These are phyloP conservation scores for Hanseniaspora sp. DNA, from an alignment of 1,139 yeast genomes.

Conservation along the genomic window DNA sequence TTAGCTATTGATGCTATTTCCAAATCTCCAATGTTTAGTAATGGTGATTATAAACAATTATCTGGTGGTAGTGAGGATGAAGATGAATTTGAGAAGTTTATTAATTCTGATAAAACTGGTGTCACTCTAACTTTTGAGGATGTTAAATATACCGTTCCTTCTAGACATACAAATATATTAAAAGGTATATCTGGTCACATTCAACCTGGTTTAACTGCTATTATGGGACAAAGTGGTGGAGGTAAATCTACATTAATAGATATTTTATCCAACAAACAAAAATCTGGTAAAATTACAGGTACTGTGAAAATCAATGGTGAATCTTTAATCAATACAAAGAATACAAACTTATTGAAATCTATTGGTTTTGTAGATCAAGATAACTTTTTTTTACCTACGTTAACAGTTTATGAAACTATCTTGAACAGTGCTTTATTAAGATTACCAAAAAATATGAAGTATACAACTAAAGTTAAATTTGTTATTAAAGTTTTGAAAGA, in stretches of 20 bases:
- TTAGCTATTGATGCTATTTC: slow-evolving; percentile 44
- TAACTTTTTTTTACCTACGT: slow-evolving; percentile 77
- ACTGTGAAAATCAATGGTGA: slow-evolving; percentile 63
- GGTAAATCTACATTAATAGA: slow-evolving; percentile 91
- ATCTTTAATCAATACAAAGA: slow-evolving; percentile 22
- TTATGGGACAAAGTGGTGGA: slow-evolving; percentile 98
- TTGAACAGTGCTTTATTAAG: slow-evolving; percentile 81
- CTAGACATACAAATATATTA: slow-evolving; percentile 36
- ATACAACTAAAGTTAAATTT: slow-evolving; percentile 59
- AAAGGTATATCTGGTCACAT: slow-evolving; percentile 61
- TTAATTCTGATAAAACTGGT: slow-evolving; percentile 49
- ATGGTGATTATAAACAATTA: slow-evolving; percentile 10
- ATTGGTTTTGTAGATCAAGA: slow-evolving; percentile 98
- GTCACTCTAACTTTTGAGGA: slow-evolving; percentile 67
- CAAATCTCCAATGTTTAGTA: slow-evolving; percentile 51
- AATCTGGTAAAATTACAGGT: slow-evolving; percentile 61
- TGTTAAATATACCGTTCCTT: slow-evolving; percentile 47
- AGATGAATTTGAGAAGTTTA: slow-evolving; percentile 29
- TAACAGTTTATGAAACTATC: slow-evolving; percentile 92
- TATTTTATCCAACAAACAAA: slow-evolving; percentile 77
- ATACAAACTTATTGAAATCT: slow-evolving; percentile 46
- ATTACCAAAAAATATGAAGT: slow-evolving; percentile 68
- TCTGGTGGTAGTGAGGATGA: slow-evolving; percentile 32
- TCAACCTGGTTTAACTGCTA: slow-evolving; percentile 79
- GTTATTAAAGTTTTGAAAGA: slow-evolving; percentile 80